Percentiles rank a stretch among this genome's conserved stretches.
Evolutionary conservation across 2,329 filamentous ascomycete genomes (phyloP).

Genomic region (Aureobasidium sp.): DNA sequence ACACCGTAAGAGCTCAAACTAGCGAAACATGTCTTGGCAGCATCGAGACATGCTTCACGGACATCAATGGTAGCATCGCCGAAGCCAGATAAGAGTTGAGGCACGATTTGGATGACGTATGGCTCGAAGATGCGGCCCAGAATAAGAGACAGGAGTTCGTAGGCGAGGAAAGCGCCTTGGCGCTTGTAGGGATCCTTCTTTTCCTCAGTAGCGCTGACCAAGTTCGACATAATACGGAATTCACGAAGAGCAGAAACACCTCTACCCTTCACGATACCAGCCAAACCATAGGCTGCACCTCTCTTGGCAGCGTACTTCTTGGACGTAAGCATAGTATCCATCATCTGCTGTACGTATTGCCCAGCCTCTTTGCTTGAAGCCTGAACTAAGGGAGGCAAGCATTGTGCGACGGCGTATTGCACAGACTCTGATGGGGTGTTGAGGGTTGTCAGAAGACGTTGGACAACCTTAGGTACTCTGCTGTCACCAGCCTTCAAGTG

Average conservation of each 20-base stretch:
- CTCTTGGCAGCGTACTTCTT: conserved; percentile 91
- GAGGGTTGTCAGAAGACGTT: conserved; percentile 75
- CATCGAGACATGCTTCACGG: conserved; percentile 83
- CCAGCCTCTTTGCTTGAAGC: conserved; percentile 70
- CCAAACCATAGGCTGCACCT: conserved; percentile 90
- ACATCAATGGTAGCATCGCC: conserved; percentile 85
- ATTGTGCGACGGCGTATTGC: conserved; percentile 92
- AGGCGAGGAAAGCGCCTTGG: conserved; percentile 81
- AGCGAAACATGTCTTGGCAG: conserved; percentile 89
- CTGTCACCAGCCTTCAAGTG: conserved; percentile 80
- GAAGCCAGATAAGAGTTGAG: conserved; percentile 80
- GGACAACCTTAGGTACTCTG: conserved; percentile 81
- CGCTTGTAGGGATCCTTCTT: conserved; percentile 87
- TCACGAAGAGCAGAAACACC: conserved; percentile 77
- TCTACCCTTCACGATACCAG: conserved; percentile 80
- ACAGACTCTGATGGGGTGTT: conserved; percentile 95
- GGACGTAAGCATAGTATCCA: conserved; percentile 73
- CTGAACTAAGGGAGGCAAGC: conserved; percentile 81
- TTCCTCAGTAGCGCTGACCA: conserved; percentile 81
- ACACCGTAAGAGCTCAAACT: conserved; percentile 93
- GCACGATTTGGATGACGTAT: conserved; percentile 92
- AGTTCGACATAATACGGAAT: conserved; percentile 73
- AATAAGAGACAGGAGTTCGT: conserved; percentile 80
- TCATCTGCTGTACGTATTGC: conserved; percentile 71
- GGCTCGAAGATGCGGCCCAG: conserved; percentile 89